Evolutionary conservation across 2,329 filamentous ascomycete species (phyloP).

Genomic region (Leptographium procerum): DNA sequence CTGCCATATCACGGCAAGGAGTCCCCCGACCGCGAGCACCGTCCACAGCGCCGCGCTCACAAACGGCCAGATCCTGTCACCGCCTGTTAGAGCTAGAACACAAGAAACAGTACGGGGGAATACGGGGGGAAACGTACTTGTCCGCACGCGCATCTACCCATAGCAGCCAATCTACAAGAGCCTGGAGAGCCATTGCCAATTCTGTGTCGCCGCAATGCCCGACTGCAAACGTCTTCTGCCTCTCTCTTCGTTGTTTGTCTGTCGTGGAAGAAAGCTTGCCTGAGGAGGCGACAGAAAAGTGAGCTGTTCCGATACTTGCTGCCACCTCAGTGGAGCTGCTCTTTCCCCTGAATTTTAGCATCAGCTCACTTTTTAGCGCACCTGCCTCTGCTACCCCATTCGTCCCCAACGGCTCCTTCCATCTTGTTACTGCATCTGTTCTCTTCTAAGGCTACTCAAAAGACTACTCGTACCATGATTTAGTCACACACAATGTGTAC

Average conservation of each 20-base stretch:
- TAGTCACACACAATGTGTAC: too few species aligned
- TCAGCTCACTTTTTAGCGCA: not conserved
- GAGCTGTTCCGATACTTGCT: not conserved
- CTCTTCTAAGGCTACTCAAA: too few species aligned
- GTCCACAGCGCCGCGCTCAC: slow-evolving; percentile 6
- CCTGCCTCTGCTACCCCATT: not conserved
- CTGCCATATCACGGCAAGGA: slow-evolving; percentile 14
- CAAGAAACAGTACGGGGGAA: too few species aligned
- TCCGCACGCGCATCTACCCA: not conserved
- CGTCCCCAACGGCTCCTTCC: not conserved
- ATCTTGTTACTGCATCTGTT: not conserved
- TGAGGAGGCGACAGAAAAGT: not conserved
- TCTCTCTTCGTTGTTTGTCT: not conserved
- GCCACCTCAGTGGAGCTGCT: not conserved
- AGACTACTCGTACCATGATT: too few species aligned
- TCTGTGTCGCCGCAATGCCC: not conserved
- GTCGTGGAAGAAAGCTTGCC: not conserved
- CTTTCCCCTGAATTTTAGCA: not conserved
- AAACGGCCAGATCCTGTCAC: not conserved
- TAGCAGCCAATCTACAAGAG: slow-evolving; percentile 1
- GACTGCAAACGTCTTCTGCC: too few species aligned
- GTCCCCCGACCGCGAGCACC: not conserved
- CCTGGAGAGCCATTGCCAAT: slow-evolving; percentile 1
- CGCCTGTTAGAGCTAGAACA: too few species aligned
- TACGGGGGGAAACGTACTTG: too few species aligned